These are phyloP conservation scores for Cryptosporidium parvum DNA, from an alignment of 169 alveolate genomes.

Conservation along the genomic window DNA sequence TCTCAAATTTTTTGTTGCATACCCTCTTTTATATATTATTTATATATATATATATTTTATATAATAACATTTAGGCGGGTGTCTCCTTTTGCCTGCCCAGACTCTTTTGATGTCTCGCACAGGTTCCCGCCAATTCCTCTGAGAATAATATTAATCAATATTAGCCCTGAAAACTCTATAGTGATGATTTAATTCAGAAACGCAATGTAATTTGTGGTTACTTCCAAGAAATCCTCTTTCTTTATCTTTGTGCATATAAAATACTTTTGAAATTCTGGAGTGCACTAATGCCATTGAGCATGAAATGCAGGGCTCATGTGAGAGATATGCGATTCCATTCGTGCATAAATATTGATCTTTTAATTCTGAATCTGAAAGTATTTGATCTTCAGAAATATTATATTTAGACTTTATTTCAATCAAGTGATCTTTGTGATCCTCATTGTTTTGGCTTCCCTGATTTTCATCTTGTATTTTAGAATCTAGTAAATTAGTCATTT, in stretches of 20 bases:
- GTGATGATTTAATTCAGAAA: slow-evolving; percentile 83
- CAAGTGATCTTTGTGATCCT: not conserved
- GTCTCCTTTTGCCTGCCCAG: not conserved
- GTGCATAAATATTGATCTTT: slow-evolving; percentile 85
- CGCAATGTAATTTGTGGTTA: slow-evolving; percentile 82
- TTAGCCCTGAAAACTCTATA: slow-evolving; percentile 81
- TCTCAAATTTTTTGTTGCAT: slow-evolving; percentile 3
- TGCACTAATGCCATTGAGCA: slow-evolving; percentile 97
- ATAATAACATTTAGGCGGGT: not conserved
- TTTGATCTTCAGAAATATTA: not conserved
- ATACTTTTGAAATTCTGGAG: slow-evolving; percentile 90
- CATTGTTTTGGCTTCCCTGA: not conserved
- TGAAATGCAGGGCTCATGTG: slow-evolving; percentile 96
- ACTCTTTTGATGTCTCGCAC: not conserved
- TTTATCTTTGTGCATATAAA: slow-evolving; percentile 82
- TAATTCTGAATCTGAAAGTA: slow-evolving; percentile 26
- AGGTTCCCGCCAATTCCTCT: not conserved
- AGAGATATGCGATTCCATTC: slow-evolving; percentile 84
- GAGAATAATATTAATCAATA: not conserved
- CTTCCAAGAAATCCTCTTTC: slow-evolving; percentile 84
- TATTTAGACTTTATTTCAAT: not conserved
- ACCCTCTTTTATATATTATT: not conserved
- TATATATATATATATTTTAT: not conserved
- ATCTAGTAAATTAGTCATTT: slow-evolving; percentile 35
- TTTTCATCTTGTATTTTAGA: slow-evolving; percentile 15